Evolutionary conservation across 345 rosid genomes (phyloP), one percentile per base, ranked within the genome.

Genomic region (Tarenaya hassleriana): DNA sequence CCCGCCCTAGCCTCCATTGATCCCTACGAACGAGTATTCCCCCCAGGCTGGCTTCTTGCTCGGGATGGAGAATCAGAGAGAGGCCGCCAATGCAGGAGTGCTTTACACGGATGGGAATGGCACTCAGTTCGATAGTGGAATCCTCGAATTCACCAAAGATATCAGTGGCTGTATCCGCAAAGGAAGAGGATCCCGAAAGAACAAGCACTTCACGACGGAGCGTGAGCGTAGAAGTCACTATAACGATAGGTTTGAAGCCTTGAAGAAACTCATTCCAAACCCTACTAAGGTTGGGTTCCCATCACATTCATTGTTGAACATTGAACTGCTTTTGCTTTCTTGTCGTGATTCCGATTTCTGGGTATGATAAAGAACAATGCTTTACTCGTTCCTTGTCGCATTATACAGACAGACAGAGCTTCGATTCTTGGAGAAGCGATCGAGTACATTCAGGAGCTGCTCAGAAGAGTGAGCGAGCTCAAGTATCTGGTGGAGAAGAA

Each of bases 361-460:
- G 0, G 18, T 21, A 19, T 27, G 16, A 4, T 21, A 15, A 32
- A 4, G 19, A 8, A 37, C 8, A 10, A 37, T 10, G 3, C 3
- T 37, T 2, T 37, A 8, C 15, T 10, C 8, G 4, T 37, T 10
- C 11, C n/a, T 41, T 42, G 16, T 14, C 21, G 1, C 18, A n/a
- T 4, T 17, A 8, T 12, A 17, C 18, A 91, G 98, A 65, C 40
- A 51, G 95, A 91, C 63, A 81, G 89, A 69, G 96, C 98, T 43
- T 81, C 95, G 1, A 59, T 83, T 12, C 83, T 92, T 60, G 92
- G 74, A 63, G 95, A 84, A 55, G 94, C 95, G 11, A 84, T 83
- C 1, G 74, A 68, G 4, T 84, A 88, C 70, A 88, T 88, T 44
- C 73, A 81, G 64, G 96, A 88, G 70, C 77, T 92, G 4, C 75